Evolutionary conservation across 768 basidiomycete genomes (phyloP), one percentile per base, ranked within the genome.

Genomic region (Hericium erinaceus): DNA sequence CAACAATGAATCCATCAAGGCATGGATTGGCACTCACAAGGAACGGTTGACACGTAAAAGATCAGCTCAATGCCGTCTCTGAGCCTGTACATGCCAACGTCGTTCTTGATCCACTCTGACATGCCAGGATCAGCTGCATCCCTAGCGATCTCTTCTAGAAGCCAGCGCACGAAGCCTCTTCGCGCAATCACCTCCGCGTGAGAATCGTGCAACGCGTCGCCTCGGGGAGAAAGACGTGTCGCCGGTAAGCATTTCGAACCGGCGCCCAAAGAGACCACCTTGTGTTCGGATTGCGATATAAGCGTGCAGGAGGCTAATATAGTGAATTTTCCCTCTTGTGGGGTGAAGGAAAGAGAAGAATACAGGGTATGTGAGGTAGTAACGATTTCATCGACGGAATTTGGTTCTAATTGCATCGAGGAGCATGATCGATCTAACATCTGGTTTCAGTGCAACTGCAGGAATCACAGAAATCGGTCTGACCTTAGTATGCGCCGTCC

Each of bases 111-210:
- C 85, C 83, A 87, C 10, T 61, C 61, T 1, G 86, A 85, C 2
- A 62, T 59, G 41, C 69, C 71, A 6, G 48, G 48, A 3, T 54
- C 18, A 15, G 38, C 49, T 33, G 59, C 62, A 59, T 60, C 53
- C 38, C 81, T 76, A 9, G 65, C 60, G 15, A 86, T 75, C 69
- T 97, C 90, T 57, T 87, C 82, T 37, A 93, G 68, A 50, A 92
- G 73, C 92, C 92, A 98, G 24, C 85, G 78, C 46, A 86, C 67
- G 0, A 87, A 83, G 9, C 85, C 85, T 33, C 95, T 77, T 18
- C 92, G 80, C 2, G 92, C 92, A n/a, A 97, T 75, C 20, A 95
- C 81, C 70, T 98, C 95, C 10, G 95, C 95, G 68, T 98, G 95
- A 54, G 81, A 85, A 65, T 97, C 95, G 65, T 95, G 92, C 16